Evolutionary conservation across 2,329 filamentous ascomycete species (phyloP), one percentile per base, ranked within the genome.

Genomic region (Aspergillus sp.): DNA sequence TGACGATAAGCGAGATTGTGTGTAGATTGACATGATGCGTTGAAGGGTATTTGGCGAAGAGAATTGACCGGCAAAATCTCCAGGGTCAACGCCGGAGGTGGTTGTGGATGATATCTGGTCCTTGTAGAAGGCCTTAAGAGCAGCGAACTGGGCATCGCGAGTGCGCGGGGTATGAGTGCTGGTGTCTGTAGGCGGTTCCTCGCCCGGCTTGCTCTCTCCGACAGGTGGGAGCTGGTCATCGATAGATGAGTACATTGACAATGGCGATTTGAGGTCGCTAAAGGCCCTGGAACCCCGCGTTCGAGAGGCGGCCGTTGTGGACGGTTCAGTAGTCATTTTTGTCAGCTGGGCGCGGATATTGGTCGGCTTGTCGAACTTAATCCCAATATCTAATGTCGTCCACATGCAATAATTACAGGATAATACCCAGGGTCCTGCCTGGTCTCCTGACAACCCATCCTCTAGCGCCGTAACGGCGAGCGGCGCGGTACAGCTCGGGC

Each of bases 371-470:
- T 93, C 91, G 70, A 99, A 96, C 67, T 90, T 86, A 73, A 99
- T 88, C 39, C 90, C 91, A 43, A 96, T 90, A 70, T 99, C 95
- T 52, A 89, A 83, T 1, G 92, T 93, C 62, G 86, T 91, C 95
- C 95, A 99, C 73, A 90, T 87, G 79, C 95, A 99, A 75, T 96
- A 96, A 52, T 87, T 86, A 78, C 95, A 99, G 39, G 88, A 85
- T 43, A 99, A 81, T 35, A 93, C 86, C 75, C 88, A 97, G 0
- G 90, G 87, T 1, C 84, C 83, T n/a, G 52, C 45, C 52, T 77
- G 74, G 53, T 76, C 75, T 15, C 68, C 73, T 63, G 63, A 35
- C 11, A 27, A 21, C 9, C 35, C 73, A 64, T 64, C 78, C 55
- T 92, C 89, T 59, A 93, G 77, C 19, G 87, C 86, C 53, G 86